Evolutionary conservation across 2,329 filamentous ascomycete species (phyloP).

Genomic region (Ophiostoma sp.): DNA sequence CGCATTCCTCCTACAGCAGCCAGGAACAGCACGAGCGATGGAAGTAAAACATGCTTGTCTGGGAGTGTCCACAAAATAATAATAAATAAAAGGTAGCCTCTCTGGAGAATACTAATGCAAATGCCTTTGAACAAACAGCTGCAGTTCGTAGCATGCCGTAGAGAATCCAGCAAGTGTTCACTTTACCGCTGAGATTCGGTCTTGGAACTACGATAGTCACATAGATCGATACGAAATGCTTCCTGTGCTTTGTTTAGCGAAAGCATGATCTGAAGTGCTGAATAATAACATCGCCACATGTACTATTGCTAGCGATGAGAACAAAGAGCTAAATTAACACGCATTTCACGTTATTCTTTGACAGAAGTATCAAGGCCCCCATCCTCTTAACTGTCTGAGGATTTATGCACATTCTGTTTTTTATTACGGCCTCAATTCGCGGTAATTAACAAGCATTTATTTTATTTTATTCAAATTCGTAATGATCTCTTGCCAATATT

Average conservation of each 20-base stretch:
- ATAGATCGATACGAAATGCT: no score
- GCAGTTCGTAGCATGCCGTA: no score
- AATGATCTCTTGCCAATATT: no score
- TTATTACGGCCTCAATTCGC: no score
- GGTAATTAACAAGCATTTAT: background rate
- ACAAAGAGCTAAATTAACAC: background rate
- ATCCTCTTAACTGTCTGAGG: background rate
- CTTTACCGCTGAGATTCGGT: no score
- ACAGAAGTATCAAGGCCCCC: background rate
- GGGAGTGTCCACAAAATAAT: no score
- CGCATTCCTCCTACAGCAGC: background rate
- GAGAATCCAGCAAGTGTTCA: no score
- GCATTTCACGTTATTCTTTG: background rate
- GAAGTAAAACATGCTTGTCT: background rate
- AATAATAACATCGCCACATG: conserved; percentile 4
- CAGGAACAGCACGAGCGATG: background rate
- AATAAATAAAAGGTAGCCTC: background rate
- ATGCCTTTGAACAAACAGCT: background rate
- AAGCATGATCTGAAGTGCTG: background rate
- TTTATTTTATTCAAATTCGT: no score
- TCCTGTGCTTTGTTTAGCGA: no score
- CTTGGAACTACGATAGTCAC: no score
- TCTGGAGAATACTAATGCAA: background rate
- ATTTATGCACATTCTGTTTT: no score
- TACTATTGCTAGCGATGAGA: background rate